Evolutionary conservation across 129 eudicot species (phyloP).

Genomic region (Pittosporum tobira): DNA sequence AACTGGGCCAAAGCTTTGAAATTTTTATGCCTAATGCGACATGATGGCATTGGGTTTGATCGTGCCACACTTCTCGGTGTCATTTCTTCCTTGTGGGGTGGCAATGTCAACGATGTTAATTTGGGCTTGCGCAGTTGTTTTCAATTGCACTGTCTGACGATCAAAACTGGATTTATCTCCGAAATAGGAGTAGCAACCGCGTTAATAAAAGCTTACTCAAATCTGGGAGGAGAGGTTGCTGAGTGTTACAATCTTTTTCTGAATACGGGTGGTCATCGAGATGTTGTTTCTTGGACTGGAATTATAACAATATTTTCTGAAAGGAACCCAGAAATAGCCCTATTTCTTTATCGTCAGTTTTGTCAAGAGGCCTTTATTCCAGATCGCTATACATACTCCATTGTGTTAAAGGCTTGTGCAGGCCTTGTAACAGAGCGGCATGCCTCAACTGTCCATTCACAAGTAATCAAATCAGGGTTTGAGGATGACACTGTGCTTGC

Average conservation of each 20-base stretch:
- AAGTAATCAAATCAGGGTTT: constrained; percentile 41
- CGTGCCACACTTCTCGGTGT: constrained; percentile 60
- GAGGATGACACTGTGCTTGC: constrained; percentile 40
- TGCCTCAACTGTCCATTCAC: constrained; percentile 44
- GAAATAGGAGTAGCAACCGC: constrained; percentile 60
- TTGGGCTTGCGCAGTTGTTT: constrained; percentile 28
- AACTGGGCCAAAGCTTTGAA: constrained; percentile 32
- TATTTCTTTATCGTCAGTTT: constrained; percentile 35
- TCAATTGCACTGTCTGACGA: constrained; percentile 47
- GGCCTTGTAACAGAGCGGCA: constrained; percentile 46
- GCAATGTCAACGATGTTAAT: constrained; percentile 2
- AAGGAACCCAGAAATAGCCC: constrained; percentile 40
- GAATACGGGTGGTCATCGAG: constrained; percentile 41
- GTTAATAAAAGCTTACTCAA: constrained; percentile 52
- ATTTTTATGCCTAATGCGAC: constrained; percentile 36
- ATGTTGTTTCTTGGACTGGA: constrained; percentile 70
- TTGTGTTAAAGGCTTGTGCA: constrained; percentile 66
- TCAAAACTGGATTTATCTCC: constrained; percentile 38
- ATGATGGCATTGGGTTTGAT: constrained; percentile 45
- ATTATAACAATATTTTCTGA: constrained; percentile 52
- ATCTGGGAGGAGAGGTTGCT: constrained; percentile 36
- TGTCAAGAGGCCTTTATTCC: constrained; percentile 35
- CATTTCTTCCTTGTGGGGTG: constrained; percentile 36
- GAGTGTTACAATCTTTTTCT: constrained; percentile 38
- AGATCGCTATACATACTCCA: constrained; percentile 46